These are phyloP conservation scores for Viola pubescens DNA, from an alignment of 441 rosid genomes.

Conservation along the genomic window DNA sequence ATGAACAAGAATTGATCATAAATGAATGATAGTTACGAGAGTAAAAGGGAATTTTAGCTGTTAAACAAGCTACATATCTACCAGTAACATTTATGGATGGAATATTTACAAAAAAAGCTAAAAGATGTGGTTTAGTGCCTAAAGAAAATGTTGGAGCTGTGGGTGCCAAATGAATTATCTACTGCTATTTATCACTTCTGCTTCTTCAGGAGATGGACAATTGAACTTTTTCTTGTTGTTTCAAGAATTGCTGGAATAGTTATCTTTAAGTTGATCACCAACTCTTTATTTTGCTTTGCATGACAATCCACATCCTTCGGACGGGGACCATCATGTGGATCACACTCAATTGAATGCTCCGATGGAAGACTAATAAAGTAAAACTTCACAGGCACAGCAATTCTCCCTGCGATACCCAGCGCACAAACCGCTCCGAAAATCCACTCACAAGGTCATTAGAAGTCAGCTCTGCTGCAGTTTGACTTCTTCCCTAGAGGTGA, in stretches of 20 bases:
- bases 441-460: slow-evolving; percentile 17
- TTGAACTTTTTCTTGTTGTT: slow-evolving; percentile 2
- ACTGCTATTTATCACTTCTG: neutral
- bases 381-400: slow-evolving; percentile 37
- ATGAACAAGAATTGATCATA: too few relatives aligned
- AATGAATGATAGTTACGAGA: too few relatives aligned
- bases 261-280: slow-evolving; percentile 8
- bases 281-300: slow-evolving; percentile 18
- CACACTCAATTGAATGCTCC: slow-evolving; percentile 9
- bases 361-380: slow-evolving; percentile 7
- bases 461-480: slow-evolving; percentile 17
- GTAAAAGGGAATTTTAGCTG: too few relatives aligned
- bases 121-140: neutral
- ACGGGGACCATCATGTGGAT: slow-evolving; percentile 22
- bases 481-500: slow-evolving; percentile 36
- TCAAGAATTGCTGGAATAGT: slow-evolving; percentile 12
- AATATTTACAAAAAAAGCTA: neutral
- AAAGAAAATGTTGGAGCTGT: neutral
- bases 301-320: slow-evolving; percentile 46
- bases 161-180: slow-evolving; percentile 2
- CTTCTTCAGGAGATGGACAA: neutral
- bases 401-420: slow-evolving; percentile 67
- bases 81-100: too few relatives aligned
- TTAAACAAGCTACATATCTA: neutral
- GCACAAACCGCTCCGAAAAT: slow-evolving; percentile 44